Percentiles rank a stretch among this genome's conserved stretches.
phyloP scores from a whole-genome alignment of 169 alveolate species.

The Prorocentrum cordatum region DNA sequence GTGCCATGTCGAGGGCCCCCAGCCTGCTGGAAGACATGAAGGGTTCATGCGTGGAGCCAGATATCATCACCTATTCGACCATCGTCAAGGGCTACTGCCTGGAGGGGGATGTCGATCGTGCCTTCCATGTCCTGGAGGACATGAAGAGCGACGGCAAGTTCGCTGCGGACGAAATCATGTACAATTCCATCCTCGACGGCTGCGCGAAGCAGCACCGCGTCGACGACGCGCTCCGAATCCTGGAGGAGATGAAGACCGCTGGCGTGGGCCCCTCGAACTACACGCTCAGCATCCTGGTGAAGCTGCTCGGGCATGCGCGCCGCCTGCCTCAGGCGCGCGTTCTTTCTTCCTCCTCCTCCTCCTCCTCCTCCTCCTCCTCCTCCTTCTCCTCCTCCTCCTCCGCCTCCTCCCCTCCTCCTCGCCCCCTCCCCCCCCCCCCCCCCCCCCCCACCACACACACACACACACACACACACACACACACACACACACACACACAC shows the following conservation, averaged over 20 bases:
- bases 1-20: neutral
- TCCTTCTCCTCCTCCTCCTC: too few species aligned
- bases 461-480: too few species aligned
- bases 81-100: conserved; percentile 65
- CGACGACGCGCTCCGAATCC: conserved; percentile 12
- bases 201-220: conserved; percentile 52
- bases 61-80: conserved; percentile 63
- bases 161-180: conserved; percentile 37
- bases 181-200: conserved; percentile 54
- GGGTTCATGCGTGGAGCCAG: conserved; percentile 13
- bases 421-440: too few species aligned
- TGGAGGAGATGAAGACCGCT: conserved; percentile 8
- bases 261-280: conserved; percentile 37
- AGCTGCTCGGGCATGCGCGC: too few species aligned
- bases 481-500: too few species aligned
- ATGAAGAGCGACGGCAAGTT: conserved; percentile 32
- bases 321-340: too few species aligned
- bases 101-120: conserved; percentile 43
- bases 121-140: conserved; percentile 61
- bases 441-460: too few species aligned
- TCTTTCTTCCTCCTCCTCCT: too few species aligned
- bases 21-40: conserved; percentile 34
- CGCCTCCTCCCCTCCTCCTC: too few species aligned
- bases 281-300: conserved; percentile 51
- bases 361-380: too few species aligned